Percentiles rank a stretch among this genome's conserved stretches.
Evolutionary conservation across 108 stramenopile genomes (phyloP).

Genomic region (Phaeodactylum tricornutum): DNA sequence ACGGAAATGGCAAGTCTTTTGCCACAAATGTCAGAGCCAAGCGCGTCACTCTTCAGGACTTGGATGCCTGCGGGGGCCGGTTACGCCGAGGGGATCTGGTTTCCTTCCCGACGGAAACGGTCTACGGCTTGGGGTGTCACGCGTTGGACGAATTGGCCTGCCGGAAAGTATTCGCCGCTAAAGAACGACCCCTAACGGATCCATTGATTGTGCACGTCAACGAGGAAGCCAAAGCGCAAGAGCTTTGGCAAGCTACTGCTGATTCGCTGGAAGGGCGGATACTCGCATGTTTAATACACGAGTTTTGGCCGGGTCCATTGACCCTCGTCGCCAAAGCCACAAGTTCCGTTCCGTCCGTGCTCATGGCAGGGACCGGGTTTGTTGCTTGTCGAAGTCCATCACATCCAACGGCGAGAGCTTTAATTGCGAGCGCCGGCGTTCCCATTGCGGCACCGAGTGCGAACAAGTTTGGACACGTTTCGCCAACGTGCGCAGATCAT

Average conservation of each 20-base stretch:
- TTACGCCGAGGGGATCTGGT: slow-evolving; percentile 62
- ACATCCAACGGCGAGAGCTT: slow-evolving; percentile 73
- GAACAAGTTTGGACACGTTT: slow-evolving; percentile 96
- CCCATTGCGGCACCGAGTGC: slow-evolving; percentile 98
- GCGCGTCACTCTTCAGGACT: neutral
- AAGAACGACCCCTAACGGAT: slow-evolving; percentile 91
- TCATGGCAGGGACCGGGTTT: slow-evolving; percentile 92
- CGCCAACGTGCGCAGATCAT: slow-evolving; percentile 87
- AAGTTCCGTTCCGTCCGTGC: slow-evolving; percentile 49
- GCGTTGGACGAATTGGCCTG: slow-evolving; percentile 84
- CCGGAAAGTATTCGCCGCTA: slow-evolving; percentile 81
- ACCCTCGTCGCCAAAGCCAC: slow-evolving; percentile 78
- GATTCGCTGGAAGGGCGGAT: slow-evolving; percentile 32
- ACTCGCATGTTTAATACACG: slow-evolving; percentile 29
- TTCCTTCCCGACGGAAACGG: slow-evolving; percentile 95
- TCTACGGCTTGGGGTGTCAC: slow-evolving; percentile 97
- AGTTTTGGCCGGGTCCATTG: slow-evolving; percentile 94
- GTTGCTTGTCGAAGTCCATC: slow-evolving; percentile 93
- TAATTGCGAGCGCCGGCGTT: slow-evolving; percentile 68
- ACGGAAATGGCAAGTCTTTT: neutral
- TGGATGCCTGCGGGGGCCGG: slow-evolving; percentile 51
- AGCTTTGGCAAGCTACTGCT: slow-evolving; percentile 56
- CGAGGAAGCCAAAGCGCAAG: slow-evolving; percentile 37
- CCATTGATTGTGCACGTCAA: slow-evolving; percentile 95
- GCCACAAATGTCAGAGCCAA: neutral